These are phyloP conservation scores for Zymoseptoria pseudotritici DNA, from an alignment of 2,329 filamentous ascomycete species.

Conservation along the genomic window DNA sequence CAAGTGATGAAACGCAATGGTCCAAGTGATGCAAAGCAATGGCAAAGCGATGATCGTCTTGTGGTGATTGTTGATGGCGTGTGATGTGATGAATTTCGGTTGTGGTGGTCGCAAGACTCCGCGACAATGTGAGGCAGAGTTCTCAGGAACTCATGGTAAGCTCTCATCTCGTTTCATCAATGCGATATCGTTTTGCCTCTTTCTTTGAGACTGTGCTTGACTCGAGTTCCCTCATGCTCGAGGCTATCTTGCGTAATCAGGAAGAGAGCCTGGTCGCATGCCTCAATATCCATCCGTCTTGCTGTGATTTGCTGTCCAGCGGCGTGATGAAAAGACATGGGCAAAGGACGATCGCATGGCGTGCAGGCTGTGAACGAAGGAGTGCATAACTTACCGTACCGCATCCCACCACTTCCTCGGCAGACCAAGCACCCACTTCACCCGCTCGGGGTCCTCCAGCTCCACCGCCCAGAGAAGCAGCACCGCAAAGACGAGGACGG, in stretches of 20 bases:
- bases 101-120: neutral
- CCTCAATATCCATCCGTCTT: neutral
- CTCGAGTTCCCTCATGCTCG: neutral
- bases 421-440: neutral
- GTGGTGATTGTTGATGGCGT: neutral
- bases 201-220: neutral
- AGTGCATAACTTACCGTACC: neutral
- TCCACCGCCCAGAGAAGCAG: neutral
- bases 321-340: neutral
- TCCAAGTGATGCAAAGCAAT: neutral
- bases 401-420: neutral
- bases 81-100: neutral
- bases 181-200: neutral
- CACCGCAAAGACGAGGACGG: neutral
- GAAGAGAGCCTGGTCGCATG: neutral
- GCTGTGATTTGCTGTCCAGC: neutral
- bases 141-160: neutral
- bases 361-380: neutral
- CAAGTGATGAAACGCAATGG: neutral
- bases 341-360: neutral
- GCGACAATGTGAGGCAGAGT: neutral
- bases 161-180: neutral
- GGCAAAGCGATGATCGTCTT: too few species aligned
- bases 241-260: neutral
- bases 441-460: neutral